These are phyloP conservation scores for Lachnellula occidentalis DNA, from an alignment of 2,329 filamentous ascomycete genomes.

Conservation along the genomic window DNA sequence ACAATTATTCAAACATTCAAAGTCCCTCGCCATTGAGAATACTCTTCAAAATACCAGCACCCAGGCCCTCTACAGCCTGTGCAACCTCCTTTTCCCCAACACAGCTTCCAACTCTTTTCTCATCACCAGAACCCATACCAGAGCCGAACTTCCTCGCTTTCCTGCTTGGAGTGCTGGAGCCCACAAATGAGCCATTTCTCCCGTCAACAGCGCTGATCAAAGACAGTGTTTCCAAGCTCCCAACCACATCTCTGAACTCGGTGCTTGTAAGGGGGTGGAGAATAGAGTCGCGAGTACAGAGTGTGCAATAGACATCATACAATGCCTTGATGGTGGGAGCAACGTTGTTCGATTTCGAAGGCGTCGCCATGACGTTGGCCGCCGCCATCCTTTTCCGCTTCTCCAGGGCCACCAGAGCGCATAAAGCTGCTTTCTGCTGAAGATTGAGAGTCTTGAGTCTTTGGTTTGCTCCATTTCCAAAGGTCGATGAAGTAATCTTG, in stretches of 20 bases:
- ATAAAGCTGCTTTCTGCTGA: slow-evolving; percentile 93
- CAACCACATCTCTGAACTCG: slow-evolving; percentile 90
- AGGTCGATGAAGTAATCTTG: slow-evolving; percentile 81
- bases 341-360: slow-evolving; percentile 53
- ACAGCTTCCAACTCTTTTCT: slow-evolving; percentile 72
- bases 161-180: slow-evolving; percentile 65
- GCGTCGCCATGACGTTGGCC: slow-evolving; percentile 43
- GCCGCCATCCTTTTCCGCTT: slow-evolving; percentile 58
- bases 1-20: slow-evolving; percentile 21
- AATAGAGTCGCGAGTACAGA: slow-evolving; percentile 84
- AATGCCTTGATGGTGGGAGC: slow-evolving; percentile 80
- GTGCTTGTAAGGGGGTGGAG: slow-evolving; percentile 84
- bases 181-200: slow-evolving; percentile 61
- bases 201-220: slow-evolving; percentile 67
- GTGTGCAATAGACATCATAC: slow-evolving; percentile 74
- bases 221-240: slow-evolving; percentile 82
- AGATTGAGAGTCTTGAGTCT: slow-evolving; percentile 84
- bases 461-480: slow-evolving; percentile 82
- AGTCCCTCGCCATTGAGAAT: slow-evolving; percentile 47
- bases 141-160: slow-evolving; percentile 51
- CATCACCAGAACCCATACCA: slow-evolving; percentile 54
- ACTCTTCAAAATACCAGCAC: slow-evolving; percentile 55
- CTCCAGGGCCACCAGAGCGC: slow-evolving; percentile 82
- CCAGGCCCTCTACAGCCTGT: slow-evolving; percentile 59
- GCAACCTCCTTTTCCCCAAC: slow-evolving; percentile 77